Evolutionary conservation across 1,284 basidiomycete genomes (phyloP).

Genomic region (Moniliophthora roreri): DNA sequence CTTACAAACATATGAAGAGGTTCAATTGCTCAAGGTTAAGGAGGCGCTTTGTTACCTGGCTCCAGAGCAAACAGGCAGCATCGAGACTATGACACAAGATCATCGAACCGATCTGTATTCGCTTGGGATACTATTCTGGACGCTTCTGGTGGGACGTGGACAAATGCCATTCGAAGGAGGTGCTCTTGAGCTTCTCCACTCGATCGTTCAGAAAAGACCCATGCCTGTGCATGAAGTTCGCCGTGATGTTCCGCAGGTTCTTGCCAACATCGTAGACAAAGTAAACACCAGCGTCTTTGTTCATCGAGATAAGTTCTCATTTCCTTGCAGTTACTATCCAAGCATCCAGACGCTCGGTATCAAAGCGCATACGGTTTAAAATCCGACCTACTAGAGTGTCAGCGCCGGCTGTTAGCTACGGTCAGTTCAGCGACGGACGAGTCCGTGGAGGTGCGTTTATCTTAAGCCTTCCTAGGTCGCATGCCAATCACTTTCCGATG

Average conservation of each 20-base stretch:
- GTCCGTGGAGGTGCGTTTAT: constrained; percentile 47
- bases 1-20: constrained; percentile 56
- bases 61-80: constrained; percentile 72
- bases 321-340: constrained; percentile 51
- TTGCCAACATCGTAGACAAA: constrained; percentile 71
- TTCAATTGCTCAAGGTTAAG: constrained; percentile 65
- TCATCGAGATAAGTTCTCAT: background rate
- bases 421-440: constrained; percentile 58
- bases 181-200: constrained; percentile 62
- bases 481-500: constrained; percentile 9
- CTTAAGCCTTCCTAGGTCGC: background rate
- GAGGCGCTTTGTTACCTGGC: constrained; percentile 73
- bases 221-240: constrained; percentile 76
- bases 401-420: constrained; percentile 55
- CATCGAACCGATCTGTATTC: constrained; percentile 72
- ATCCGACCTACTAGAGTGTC: constrained; percentile 64
- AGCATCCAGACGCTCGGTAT: constrained; percentile 64
- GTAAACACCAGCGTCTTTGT: constrained; percentile 29
- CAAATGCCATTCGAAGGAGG: constrained; percentile 73
- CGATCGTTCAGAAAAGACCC: constrained; percentile 67
- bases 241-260: constrained; percentile 65
- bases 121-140: constrained; percentile 70
- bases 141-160: constrained; percentile 63
- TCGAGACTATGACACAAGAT: constrained; percentile 67
- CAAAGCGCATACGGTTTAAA: constrained; percentile 70